Evolutionary conservation across 2,329 filamentous ascomycete genomes (phyloP).

Genomic region (Venturia pyrina): DNA sequence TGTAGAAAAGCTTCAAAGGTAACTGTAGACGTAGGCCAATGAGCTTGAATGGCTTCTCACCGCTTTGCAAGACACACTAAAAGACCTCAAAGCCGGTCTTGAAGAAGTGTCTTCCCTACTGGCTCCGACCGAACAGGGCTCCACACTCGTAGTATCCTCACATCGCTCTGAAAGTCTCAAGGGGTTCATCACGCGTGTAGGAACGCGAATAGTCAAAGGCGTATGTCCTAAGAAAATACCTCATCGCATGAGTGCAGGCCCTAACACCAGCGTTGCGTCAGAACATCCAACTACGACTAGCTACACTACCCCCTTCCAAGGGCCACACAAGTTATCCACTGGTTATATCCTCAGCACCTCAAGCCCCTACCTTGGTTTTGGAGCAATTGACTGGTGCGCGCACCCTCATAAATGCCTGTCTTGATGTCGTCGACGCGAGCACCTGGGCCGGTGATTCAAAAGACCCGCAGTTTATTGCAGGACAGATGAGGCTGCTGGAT

Average conservation of each 20-base stretch:
- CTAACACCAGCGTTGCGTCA: conserved; percentile 22
- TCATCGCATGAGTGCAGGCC: background rate
- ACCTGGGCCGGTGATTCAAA: conserved; percentile 59
- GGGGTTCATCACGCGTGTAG: conserved; percentile 81
- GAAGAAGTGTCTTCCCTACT: conserved; percentile 84
- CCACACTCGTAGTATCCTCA: conserved; percentile 82
- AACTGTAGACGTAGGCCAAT: conserved; percentile 28
- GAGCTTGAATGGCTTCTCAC: conserved; percentile 56
- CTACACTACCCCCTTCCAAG: conserved; percentile 50
- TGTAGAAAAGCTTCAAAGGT: background rate
- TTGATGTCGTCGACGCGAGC: conserved; percentile 74
- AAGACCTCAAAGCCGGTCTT: conserved; percentile 58
- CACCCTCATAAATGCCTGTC: conserved; percentile 68
- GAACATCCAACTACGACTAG: conserved; percentile 69
- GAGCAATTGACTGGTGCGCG: conserved; percentile 62
- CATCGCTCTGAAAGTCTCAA: conserved; percentile 83
- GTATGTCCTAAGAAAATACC: conserved; percentile 39
- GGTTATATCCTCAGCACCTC: conserved; percentile 41
- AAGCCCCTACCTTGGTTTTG: conserved; percentile 50
- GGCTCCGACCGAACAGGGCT: conserved; percentile 72
- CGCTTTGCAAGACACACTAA: conserved; percentile 51
- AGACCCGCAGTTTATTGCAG: conserved; percentile 46
- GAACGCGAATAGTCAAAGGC: conserved; percentile 84
- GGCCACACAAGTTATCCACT: conserved; percentile 35
- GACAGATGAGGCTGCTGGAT: conserved; percentile 47